Conservation (phyloP, 1,139 yeast species). For the Yamadazyma diddensiae region DNA sequence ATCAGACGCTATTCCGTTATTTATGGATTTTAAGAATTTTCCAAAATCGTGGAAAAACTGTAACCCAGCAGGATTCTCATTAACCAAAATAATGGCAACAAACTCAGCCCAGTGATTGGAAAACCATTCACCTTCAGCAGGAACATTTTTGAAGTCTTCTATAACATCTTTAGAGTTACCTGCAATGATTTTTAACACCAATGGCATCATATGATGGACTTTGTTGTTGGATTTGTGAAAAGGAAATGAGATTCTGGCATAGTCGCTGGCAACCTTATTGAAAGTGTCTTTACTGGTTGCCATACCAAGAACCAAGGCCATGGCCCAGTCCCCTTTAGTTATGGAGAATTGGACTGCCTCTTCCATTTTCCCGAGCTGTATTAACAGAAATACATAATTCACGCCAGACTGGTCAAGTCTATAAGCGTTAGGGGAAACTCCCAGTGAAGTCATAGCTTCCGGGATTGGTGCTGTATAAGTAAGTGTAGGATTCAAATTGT, state of each 20-base stretch:
- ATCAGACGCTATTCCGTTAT: slow-evolving; percentile 37
- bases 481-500: slow-evolving; percentile 33
- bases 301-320: slow-evolving; percentile 71
- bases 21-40: slow-evolving; percentile 40
- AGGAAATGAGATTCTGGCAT: slow-evolving; percentile 35
- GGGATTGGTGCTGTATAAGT: slow-evolving; percentile 21
- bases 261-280: slow-evolving; percentile 52
- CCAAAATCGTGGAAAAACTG: slow-evolving; percentile 56
- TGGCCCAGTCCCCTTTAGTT: slow-evolving; percentile 69
- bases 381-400: slow-evolving; percentile 30
- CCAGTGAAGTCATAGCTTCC: slow-evolving; percentile 16
- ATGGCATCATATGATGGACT: slow-evolving; percentile 54
- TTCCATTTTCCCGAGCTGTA: slow-evolving; percentile 64
- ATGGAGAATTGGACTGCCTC: slow-evolving; percentile 66
- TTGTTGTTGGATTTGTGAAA: slow-evolving; percentile 41
- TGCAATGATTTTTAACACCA: slow-evolving; percentile 60
- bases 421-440: slow-evolving; percentile 29
- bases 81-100: slow-evolving; percentile 41
- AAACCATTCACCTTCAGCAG: slow-evolving; percentile 49
- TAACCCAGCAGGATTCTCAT: slow-evolving; percentile 32
- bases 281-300: slow-evolving; percentile 62
- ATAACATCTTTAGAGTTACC: slow-evolving; percentile 61
- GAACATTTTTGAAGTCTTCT: slow-evolving; percentile 41
- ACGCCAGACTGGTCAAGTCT: slow-evolving; percentile 37
- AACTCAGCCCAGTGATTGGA: slow-evolving; percentile 51